Conservation (phyloP, 2,329 filamentous ascomycete genomes). For the Fusarium robinianum region DNA sequence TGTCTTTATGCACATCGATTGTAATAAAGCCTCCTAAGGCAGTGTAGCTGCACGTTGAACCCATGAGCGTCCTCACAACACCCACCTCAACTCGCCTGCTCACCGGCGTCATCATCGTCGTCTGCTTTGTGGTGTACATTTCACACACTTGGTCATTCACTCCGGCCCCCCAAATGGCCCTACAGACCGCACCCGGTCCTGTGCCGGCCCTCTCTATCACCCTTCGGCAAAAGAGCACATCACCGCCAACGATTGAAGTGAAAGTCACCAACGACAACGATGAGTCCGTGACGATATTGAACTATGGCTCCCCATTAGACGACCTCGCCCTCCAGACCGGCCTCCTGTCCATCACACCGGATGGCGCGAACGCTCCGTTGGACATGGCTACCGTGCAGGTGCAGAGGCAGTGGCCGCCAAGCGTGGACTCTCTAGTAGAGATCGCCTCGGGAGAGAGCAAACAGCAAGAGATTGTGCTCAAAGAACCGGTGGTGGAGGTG, state of each 20-base stretch:
- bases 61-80: conserved; percentile 29
- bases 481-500: conserved; percentile 42
- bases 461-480: conserved; percentile 44
- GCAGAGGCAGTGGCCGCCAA: conserved; percentile 48
- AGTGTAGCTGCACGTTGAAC: neutral
- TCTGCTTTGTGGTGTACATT: conserved; percentile 29
- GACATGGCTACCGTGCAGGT: conserved; percentile 45
- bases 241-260: conserved; percentile 44
- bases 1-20: too few species aligned
- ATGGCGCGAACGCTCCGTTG: conserved; percentile 40
- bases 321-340: conserved; percentile 47
- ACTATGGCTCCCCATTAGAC: conserved; percentile 53
- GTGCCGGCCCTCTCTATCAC: conserved; percentile 40
- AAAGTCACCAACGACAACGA: conserved; percentile 48
- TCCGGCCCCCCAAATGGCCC: conserved; percentile 26
- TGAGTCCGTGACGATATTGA: conserved; percentile 47
- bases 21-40: neutral
- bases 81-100: conserved; percentile 27
- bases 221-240: conserved; percentile 40
- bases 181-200: conserved; percentile 8
- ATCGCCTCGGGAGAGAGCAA: conserved; percentile 45
- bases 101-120: conserved; percentile 26
- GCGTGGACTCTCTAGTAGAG: conserved; percentile 44
- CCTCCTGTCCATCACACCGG: conserved; percentile 46
- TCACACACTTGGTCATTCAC: conserved; percentile 8